A percentile compares a stretch with the other conserved stretches of the same genome.
phyloP scores from a whole-genome alignment of 768 basidiomycete genomes.

The Postia placenta region DNA sequence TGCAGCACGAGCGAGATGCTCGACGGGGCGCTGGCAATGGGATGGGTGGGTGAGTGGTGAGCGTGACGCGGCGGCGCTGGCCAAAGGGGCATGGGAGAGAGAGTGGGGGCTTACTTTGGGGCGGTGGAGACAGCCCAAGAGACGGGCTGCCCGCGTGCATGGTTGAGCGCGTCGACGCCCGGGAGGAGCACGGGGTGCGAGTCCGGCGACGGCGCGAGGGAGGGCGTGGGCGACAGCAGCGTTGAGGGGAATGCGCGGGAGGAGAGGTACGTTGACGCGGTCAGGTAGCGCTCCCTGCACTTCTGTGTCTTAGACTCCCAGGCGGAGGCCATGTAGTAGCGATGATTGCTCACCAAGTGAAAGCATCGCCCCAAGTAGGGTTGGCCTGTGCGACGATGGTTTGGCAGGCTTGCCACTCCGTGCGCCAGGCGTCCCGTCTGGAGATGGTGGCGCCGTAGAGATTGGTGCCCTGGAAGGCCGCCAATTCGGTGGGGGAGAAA shows the following conservation, averaged over 20 bases:
- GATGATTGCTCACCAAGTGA: constrained; percentile 56
- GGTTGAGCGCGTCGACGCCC: constrained; percentile 83
- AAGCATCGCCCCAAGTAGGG: constrained; percentile 37
- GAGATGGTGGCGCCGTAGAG: constrained; percentile 72
- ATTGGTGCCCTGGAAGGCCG: constrained; percentile 72
- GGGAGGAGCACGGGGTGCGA: constrained; percentile 81
- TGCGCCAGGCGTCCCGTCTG: constrained; percentile 52
- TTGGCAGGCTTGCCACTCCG: constrained; percentile 56
- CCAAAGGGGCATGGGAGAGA: not conserved
- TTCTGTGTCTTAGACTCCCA: not conserved
- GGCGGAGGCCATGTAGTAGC: too few species aligned
- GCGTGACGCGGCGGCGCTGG: not conserved
- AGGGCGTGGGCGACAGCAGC: constrained; percentile 53
- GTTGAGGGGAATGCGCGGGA: constrained; percentile 90
- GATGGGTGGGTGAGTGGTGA: too few species aligned
- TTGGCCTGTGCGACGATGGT: constrained; percentile 31
- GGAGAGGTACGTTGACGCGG: constrained; percentile 71
- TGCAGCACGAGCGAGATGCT: constrained; percentile 62
- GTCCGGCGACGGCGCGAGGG: constrained; percentile 41
- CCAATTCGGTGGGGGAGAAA: constrained; percentile 60
- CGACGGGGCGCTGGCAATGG: constrained; percentile 17
- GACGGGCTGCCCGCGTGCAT: constrained; percentile 71
- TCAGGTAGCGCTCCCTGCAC: constrained; percentile 63
- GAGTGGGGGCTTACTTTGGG: too few species aligned
- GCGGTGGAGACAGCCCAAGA: constrained; percentile 62